Evolutionary conservation across 306 rosid species (phyloP).

Genomic region (Abrus pulchellus): DNA sequence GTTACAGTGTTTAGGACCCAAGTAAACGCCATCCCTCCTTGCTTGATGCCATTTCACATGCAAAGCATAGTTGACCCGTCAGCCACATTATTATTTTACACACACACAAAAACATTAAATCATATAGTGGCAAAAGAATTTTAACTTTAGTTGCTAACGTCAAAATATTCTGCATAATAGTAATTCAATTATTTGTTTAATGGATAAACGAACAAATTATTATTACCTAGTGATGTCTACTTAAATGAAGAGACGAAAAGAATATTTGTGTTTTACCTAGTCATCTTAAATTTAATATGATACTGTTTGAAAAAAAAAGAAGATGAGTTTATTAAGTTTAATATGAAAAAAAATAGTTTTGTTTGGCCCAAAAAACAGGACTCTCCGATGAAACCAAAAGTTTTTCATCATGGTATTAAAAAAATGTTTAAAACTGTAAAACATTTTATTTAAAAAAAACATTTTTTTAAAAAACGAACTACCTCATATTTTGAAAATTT

Average conservation of each 20-base stretch:
- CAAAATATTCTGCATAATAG: constrained; percentile 2
- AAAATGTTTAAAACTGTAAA: neutral
- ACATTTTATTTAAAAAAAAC: neutral
- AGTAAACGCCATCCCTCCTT: constrained; percentile 36
- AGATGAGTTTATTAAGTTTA: neutral
- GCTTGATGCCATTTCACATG: constrained; percentile 17
- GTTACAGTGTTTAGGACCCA: constrained; percentile 42
- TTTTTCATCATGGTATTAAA: neutral
- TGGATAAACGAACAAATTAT: neutral
- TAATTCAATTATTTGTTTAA: neutral
- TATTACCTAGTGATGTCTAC: neutral
- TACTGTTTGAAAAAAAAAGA: neutral
- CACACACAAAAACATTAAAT: neutral
- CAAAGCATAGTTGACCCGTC: constrained; percentile 28
- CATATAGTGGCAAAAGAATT: neutral
- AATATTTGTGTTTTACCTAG: neutral
- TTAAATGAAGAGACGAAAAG: neutral
- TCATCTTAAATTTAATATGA: neutral
- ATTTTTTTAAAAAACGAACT: neutral
- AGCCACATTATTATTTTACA: neutral
- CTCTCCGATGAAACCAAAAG: neutral
- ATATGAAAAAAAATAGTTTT: neutral
- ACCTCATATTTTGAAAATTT: neutral
- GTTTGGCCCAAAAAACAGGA: neutral
- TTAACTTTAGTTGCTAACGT: neutral